Base-by-base conservation (phyloP, 768 basidiomycete genomes). In the Gyrodon lividus region DNA sequence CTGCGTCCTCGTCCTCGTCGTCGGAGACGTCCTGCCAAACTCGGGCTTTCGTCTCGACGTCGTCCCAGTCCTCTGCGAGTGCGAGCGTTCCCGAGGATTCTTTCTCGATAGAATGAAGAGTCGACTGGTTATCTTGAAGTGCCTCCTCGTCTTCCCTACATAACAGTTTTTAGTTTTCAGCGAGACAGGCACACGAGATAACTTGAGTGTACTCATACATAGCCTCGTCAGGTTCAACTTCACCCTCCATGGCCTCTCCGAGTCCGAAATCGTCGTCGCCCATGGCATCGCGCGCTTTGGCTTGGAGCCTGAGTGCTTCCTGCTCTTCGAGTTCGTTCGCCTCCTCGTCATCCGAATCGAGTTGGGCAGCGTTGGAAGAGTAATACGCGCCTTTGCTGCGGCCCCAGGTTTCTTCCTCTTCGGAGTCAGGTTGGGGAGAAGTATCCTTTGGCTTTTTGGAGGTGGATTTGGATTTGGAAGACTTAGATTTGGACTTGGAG, bases 281-380 rank as follows among this genome's bases (percentile, higher is more conserved):
- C 76, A 96, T 77, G 10, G 69, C 78, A 57, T 90, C 86, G 28
- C 87, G 77, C 20, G 80, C 74, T 70, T 90, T 93, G 33, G 72
- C 68, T 67, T 96, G 95, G 40, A 96, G 70, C 51, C 91, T 75
- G 59, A 71, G 83, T 6, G 89, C 90, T 67, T 98, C 94, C 64
- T 87, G 84, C 65, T 92, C 91, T 62, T 98, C 93, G 44, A 96
- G 71, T 57, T 89, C 87, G 61, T 89, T 81, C 30, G 84, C 89
- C 67, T 96, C 94, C 60, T 96, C 94, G 56, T 95, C 87, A 59
- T 90, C 89, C 33, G 86, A 87, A 46, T 90, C 90, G 33, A 92
- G 72, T 48, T 89, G 73, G 31, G 77, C 86, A 28, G 89, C 91
- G 66, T 92, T 92, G 4, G 88, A 89, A 4, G 90, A 82, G 64